phyloP scores from a whole-genome alignment of 2,329 filamentous ascomycete genomes.

The Alternaria panax region DNA sequence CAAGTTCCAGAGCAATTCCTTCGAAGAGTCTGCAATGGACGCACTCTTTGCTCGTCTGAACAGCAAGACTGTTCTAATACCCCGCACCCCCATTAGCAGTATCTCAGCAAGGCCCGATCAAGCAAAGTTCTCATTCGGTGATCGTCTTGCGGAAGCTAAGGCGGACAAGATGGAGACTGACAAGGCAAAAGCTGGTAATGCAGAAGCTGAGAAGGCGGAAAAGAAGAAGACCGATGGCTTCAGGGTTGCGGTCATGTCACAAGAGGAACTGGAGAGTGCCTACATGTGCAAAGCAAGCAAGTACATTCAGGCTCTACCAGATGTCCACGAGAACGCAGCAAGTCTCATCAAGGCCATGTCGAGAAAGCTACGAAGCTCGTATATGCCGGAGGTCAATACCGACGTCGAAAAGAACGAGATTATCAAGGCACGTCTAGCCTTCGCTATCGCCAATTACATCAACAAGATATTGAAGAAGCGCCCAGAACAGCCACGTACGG shows the following conservation, averaged over 20 bases:
- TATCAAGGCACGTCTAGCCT: conserved; percentile 26
- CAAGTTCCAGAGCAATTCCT: neutral
- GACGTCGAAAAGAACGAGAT: conserved; percentile 16
- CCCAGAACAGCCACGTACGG: conserved; percentile 10
- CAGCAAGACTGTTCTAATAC: neutral
- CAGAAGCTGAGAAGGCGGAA: neutral
- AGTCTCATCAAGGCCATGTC: conserved; percentile 25
- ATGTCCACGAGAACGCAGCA: neutral
- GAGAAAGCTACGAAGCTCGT: conserved; percentile 26
- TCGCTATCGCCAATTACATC: conserved; percentile 31
- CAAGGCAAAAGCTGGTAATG: neutral
- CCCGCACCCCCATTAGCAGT: neutral
- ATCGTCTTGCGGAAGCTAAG: neutral
- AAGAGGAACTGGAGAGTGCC: conserved; percentile 17
- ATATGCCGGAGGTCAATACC: conserved; percentile 9
- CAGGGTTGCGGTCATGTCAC: neutral
- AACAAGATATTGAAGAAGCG: conserved; percentile 25
- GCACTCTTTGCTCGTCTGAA: conserved; percentile 31
- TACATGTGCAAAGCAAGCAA: conserved; percentile 28
- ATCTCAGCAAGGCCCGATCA: conserved; percentile 3
- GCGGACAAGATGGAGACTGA: neutral
- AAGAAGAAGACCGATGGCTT: neutral
- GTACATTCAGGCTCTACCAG: conserved; percentile 26
- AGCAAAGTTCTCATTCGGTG: conserved; percentile 14
- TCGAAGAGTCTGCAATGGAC: conserved; percentile 21